Percentiles rank a stretch among this genome's conserved stretches.
phyloP scores from a whole-genome alignment of 2,329 filamentous ascomycete genomes.

The Lasiodiplodia sp. region DNA sequence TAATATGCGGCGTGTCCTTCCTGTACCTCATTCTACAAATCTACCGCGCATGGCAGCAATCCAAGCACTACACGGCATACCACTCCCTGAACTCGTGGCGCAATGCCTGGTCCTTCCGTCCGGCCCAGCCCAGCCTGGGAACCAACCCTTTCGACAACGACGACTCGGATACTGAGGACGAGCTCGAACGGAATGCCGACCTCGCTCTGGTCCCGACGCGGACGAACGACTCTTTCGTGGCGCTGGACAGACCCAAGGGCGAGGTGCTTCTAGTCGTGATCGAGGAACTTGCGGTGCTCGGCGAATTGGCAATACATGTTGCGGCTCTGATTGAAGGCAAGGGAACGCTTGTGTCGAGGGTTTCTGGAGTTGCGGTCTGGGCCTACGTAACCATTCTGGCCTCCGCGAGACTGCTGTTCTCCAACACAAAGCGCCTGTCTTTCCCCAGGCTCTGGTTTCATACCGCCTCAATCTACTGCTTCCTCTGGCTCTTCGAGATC shows the following conservation, averaged over 20 bases:
- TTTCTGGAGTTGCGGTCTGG: slow-evolving; percentile 78
- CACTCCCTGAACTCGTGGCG: slow-evolving; percentile 58
- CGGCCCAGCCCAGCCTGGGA: slow-evolving; percentile 38
- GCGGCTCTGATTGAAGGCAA: slow-evolving; percentile 65
- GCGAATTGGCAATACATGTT: slow-evolving; percentile 73
- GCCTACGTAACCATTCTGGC: slow-evolving; percentile 79
- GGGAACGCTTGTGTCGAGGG: slow-evolving; percentile 46
- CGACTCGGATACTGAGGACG: slow-evolving; percentile 62
- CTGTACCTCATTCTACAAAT: slow-evolving; percentile 68
- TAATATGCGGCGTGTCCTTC: slow-evolving; percentile 74
- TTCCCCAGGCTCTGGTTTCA: slow-evolving; percentile 88
- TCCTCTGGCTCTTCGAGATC: slow-evolving; percentile 80
- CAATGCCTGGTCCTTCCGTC: slow-evolving; percentile 47
- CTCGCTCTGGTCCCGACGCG: slow-evolving; percentile 63
- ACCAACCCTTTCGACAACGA: slow-evolving; percentile 40
- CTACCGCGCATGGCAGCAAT: slow-evolving; percentile 60
- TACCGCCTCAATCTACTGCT: slow-evolving; percentile 81
- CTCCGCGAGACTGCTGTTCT: slow-evolving; percentile 72
- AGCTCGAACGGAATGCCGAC: slow-evolving; percentile 64
- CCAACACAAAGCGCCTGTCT: slow-evolving; percentile 67
- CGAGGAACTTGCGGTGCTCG: slow-evolving; percentile 78
- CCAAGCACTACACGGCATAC: slow-evolving; percentile 66
- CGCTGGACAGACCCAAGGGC: slow-evolving; percentile 77
- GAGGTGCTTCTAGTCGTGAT: slow-evolving; percentile 74
- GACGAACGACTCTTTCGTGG: slow-evolving; percentile 62